A percentile compares a stretch with the other conserved stretches of the same genome.
Conservation (phyloP, 192 early-diverging fungal genomes). For the Podila clonocystis region DNA sequence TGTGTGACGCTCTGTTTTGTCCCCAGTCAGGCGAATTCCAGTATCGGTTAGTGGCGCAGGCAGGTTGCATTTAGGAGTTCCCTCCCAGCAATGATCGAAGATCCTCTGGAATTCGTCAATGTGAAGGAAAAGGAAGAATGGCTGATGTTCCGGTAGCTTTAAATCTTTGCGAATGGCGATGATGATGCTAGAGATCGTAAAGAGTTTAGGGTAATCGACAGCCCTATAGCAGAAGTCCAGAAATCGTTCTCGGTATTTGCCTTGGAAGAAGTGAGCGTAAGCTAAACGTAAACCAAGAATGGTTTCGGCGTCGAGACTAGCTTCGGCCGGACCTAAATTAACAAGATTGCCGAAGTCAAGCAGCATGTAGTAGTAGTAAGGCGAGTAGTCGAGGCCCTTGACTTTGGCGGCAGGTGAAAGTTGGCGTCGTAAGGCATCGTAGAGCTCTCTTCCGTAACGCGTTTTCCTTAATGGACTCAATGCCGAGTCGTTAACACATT, state of each 20-base stretch:
- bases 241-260: slow-evolving; percentile 8
- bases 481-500: neutral
- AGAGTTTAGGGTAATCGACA: neutral
- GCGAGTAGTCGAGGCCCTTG: neutral
- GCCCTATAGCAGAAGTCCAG: neutral
- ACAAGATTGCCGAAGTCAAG: slow-evolving; percentile 3
- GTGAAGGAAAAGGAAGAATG: slow-evolving; percentile 20
- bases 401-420: neutral
- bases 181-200: neutral
- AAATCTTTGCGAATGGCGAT: slow-evolving; percentile 12
- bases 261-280: slow-evolving; percentile 16
- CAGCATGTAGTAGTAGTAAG: slow-evolving; percentile 10
- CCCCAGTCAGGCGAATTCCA: too few species aligned
- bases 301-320: neutral
- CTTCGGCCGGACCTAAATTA: neutral
- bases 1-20: too few species aligned
- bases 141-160: slow-evolving; percentile 4
- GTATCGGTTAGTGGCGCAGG: too few species aligned
- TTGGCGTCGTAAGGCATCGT: neutral
- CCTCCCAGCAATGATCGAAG: neutral
- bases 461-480: neutral
- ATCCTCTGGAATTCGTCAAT: slow-evolving; percentile 25
- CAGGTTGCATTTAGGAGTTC: too few species aligned
- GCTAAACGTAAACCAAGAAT: slow-evolving; percentile 17
- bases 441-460: slow-evolving; percentile 8